Evolutionary conservation across 208 protist genomes (phyloP), one percentile per base, ranked within the genome.

Genomic region (Leishmania mexicana): DNA sequence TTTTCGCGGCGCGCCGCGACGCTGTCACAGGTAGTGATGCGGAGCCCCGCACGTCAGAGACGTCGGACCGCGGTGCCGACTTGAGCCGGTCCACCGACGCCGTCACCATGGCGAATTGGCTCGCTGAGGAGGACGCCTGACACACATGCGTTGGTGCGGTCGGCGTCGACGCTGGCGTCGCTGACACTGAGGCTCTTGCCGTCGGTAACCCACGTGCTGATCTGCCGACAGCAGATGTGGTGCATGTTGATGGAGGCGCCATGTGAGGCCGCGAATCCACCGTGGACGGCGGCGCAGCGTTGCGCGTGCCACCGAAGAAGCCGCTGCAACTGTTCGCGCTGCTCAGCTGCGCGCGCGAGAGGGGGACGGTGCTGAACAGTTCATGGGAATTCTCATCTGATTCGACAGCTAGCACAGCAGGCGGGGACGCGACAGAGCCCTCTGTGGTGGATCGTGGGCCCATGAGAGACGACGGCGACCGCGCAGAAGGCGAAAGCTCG

Each of bases 241-340:
- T 64, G 74, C 53, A 28, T 38, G 38, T 17, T 13, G 38, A 49
- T 45, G 54, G 54, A 17, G 74, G 54, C 21, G 0, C 15, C 53
- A 31, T 24, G 31, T 76, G 72, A 31, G 72, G n/a, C 3, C 4
- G n/a, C 2, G 19, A 40, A 60, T 76, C 49, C 31, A 17, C 47
- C 8, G 47, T 11, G 51, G 51, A 57, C 49, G 38, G 6, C 28
- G 74, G 24, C 35, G 15, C n/a, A 35, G 35, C 40, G 54, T 49
- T 24, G 54, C 47, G 72, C 8, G 76, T 74, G 70, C 60, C 68
- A 31, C n/a, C 38, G n/a, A 78, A 57, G 3, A 47, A 74, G 6
- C 38, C 62, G 35, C 81, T 76, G 58, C 57, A 40, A 60, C 71
- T 85, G 72, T 78, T 85, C 57, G 67, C 70, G 51, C 76, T 68